These are phyloP conservation scores for Penicillium tannophilum DNA, from an alignment of 495 filamentous ascomycete genomes.

Conservation along the genomic window DNA sequence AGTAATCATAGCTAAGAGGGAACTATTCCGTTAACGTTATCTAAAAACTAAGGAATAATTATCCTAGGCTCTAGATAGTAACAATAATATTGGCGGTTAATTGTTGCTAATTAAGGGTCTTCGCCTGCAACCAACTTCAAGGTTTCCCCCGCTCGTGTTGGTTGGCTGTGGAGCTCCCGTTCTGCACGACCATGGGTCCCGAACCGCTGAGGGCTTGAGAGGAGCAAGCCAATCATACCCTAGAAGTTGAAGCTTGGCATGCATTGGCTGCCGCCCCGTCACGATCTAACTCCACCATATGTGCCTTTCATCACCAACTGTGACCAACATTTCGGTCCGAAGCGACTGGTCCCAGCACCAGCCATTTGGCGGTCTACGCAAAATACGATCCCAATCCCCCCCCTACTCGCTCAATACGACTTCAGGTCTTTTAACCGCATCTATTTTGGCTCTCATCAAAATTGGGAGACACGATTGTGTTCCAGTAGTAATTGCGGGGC, in stretches of 20 bases:
- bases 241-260: constrained; percentile 21
- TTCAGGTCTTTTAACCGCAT: neutral
- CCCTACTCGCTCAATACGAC: neutral
- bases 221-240: constrained; percentile 6
- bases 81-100: constrained; percentile 25
- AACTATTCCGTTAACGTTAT: neutral
- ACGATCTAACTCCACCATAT: constrained; percentile 12
- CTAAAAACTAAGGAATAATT: constrained; percentile 1
- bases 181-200: constrained; percentile 2
- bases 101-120: constrained; percentile 34
- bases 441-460: neutral
- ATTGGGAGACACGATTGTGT: neutral
- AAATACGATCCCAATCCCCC: neutral
- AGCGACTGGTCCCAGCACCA: neutral
- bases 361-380: neutral
- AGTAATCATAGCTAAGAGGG: neutral
- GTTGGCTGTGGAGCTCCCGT: constrained; percentile 5
- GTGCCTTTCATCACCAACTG: neutral
- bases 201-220: neutral
- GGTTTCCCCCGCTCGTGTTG: neutral
- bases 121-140: neutral
- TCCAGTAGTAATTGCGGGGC: neutral
- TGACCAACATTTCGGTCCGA: constrained; percentile 1
- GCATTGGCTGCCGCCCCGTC: constrained; percentile 10
- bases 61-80: neutral